phyloP scores from a whole-genome alignment of 441 rosid species.

The Flueggea neowawraea region DNA sequence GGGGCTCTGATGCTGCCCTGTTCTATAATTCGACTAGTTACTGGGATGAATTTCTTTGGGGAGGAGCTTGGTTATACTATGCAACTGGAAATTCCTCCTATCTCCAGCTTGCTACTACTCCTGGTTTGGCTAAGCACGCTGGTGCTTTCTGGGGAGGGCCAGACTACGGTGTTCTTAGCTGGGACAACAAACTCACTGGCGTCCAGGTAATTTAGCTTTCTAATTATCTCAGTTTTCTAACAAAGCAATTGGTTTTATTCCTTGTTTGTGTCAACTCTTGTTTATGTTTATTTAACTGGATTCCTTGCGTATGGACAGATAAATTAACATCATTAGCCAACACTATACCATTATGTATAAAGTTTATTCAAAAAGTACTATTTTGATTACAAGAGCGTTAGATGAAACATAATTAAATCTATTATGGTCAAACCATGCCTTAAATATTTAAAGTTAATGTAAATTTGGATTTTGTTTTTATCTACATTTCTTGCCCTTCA shows the following conservation, averaged over 20 bases:
- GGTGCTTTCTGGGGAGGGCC: constrained; percentile 73
- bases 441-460: too few species aligned
- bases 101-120: constrained; percentile 59
- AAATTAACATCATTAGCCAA: too few species aligned
- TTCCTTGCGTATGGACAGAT: not conserved
- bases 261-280: not conserved
- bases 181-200: constrained; percentile 96
- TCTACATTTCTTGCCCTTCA: too few species aligned
- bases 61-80: constrained; percentile 87
- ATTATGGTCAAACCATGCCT: too few species aligned
- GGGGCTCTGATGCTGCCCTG: constrained; percentile 41
- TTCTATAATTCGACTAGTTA: constrained; percentile 72
- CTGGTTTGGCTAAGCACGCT: constrained; percentile 51
- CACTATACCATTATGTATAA: too few species aligned
- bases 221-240: not conserved
- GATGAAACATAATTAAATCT: too few species aligned
- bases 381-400: too few species aligned
- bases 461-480: too few species aligned
- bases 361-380: too few species aligned
- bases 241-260: not conserved
- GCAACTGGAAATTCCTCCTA: constrained; percentile 81
- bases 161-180: constrained; percentile 74
- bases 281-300: not conserved
- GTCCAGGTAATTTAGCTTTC: constrained; percentile 58
- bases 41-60: constrained; percentile 92